A percentile compares a stretch with the other conserved stretches of the same genome.
phyloP scores from a whole-genome alignment of 2,329 filamentous ascomycete genomes.

The Talaromyces piceae region DNA sequence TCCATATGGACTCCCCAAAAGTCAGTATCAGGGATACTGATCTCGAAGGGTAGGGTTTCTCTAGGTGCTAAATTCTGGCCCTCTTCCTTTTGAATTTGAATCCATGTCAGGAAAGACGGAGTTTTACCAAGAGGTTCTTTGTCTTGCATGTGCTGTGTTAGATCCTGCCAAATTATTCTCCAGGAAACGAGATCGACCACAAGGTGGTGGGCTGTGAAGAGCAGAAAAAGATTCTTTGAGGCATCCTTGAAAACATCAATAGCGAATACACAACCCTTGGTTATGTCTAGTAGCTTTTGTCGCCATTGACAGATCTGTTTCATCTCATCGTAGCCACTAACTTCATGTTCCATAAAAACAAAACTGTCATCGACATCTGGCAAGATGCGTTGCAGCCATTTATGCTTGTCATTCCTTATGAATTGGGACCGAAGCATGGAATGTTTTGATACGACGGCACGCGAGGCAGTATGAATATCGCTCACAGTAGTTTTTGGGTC shows the following conservation, averaged over 20 bases:
- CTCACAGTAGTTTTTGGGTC: not conserved
- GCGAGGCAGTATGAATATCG: slow-evolving; percentile 7
- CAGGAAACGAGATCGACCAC: slow-evolving; percentile 16
- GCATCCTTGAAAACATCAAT: not conserved
- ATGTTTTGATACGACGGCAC: slow-evolving; percentile 11
- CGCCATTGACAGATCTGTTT: not conserved
- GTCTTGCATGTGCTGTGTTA: slow-evolving; percentile 9
- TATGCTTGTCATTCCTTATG: slow-evolving; percentile 1
- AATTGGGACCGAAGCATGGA: slow-evolving; percentile 17
- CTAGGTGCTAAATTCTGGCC: not conserved
- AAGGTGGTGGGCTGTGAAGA: slow-evolving; percentile 14
- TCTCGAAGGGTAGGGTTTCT: not conserved
- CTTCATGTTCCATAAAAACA: not conserved
- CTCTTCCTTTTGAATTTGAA: not conserved
- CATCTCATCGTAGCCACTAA: not conserved
- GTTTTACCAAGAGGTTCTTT: not conserved
- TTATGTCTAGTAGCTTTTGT: not conserved
- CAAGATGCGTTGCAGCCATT: slow-evolving; percentile 9
- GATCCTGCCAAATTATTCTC: slow-evolving; percentile 14
- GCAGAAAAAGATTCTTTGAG: slow-evolving; percentile 3
- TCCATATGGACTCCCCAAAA: not conserved
- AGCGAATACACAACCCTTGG: not conserved
- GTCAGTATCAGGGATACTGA: not conserved
- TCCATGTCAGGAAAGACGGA: not conserved
- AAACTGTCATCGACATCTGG: not conserved